Conservation (phyloP, 1,284 basidiomycete genomes). For the Moesziomyces sp. region DNA sequence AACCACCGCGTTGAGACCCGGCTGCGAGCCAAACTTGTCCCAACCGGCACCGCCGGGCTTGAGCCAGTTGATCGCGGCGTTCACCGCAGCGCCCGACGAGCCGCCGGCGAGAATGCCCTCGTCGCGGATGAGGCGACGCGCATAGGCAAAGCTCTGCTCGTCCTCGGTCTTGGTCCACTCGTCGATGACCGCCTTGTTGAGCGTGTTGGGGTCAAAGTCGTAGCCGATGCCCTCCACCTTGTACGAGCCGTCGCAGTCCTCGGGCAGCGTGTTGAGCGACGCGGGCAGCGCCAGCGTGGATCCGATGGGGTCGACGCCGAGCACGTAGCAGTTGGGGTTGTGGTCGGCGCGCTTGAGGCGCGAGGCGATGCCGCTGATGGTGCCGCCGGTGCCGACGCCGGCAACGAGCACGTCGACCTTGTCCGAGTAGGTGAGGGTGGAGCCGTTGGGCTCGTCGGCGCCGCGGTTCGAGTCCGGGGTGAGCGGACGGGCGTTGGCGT, state of each 20-base stretch:
- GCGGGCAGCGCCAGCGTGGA: slow-evolving; percentile 84
- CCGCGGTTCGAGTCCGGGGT: slow-evolving; percentile 50
- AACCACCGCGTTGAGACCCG: slow-evolving; percentile 86
- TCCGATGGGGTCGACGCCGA: slow-evolving; percentile 94
- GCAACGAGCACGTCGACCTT: slow-evolving; percentile 84
- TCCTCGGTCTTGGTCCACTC: slow-evolving; percentile 88
- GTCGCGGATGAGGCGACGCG: slow-evolving; percentile 80
- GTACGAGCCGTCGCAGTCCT: slow-evolving; percentile 76
- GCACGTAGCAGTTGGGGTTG: slow-evolving; percentile 70
- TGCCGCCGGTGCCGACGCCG: slow-evolving; percentile 93
- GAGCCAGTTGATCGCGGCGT: slow-evolving; percentile 82
- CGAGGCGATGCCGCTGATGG: slow-evolving; percentile 85
- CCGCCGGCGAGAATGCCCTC: slow-evolving; percentile 93
- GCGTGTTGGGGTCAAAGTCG: slow-evolving; percentile 59
- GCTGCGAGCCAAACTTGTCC: slow-evolving; percentile 74
- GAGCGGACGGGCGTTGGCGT: slow-evolving; percentile 33
- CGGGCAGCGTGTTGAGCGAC: slow-evolving; percentile 72
- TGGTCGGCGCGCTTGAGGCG: slow-evolving; percentile 73
- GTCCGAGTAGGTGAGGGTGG: slow-evolving; percentile 27
- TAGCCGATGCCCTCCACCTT: slow-evolving; percentile 90
- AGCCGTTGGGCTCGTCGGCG: slow-evolving; percentile 31
- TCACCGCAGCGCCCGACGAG: slow-evolving; percentile 85
- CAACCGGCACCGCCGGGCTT: slow-evolving; percentile 75
- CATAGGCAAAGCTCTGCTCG: slow-evolving; percentile 80
- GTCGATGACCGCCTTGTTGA: slow-evolving; percentile 57